Evolutionary conservation across 2,329 filamentous ascomycete genomes (phyloP).

Genomic region (Fusarium albidum): DNA sequence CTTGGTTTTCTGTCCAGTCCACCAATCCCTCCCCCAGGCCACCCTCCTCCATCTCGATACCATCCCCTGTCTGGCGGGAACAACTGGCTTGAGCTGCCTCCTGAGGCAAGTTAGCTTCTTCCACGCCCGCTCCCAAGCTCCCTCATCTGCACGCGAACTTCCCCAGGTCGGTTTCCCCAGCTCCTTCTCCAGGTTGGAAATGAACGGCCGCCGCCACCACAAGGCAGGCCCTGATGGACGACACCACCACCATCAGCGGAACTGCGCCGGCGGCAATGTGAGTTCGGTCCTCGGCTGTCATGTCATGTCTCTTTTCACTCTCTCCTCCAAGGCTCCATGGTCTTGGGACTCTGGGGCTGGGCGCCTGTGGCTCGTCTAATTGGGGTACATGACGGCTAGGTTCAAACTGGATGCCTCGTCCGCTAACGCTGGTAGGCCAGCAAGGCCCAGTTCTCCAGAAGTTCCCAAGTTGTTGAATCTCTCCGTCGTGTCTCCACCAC

Average conservation of each 20-base stretch:
- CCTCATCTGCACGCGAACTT: conserved; percentile 5
- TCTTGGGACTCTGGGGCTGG: conserved; percentile 17
- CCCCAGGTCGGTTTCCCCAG: conserved; percentile 11
- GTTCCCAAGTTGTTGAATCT: conserved; percentile 33
- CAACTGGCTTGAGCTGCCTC: conserved; percentile 28
- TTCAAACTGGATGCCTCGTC: conserved; percentile 19
- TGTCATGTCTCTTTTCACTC: conserved; percentile 14
- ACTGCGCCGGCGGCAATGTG: conserved; percentile 14
- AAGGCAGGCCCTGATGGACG: conserved; percentile 4
- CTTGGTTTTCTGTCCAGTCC: conserved; percentile 17
- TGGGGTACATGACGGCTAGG: conserved; percentile 19
- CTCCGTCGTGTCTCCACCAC: conserved; percentile 38
- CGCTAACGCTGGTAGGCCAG: conserved; percentile 28
- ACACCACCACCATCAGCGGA: conserved; percentile 30
- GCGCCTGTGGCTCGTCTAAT: conserved; percentile 20
- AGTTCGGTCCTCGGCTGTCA: conserved; percentile 26
- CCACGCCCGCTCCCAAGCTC: background rate
- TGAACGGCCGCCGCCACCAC: conserved; percentile 13
- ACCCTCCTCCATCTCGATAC: conserved; percentile 27
- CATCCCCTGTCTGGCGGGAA: conserved; percentile 28
- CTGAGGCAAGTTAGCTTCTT: conserved; percentile 11
- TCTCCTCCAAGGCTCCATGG: conserved; percentile 9
- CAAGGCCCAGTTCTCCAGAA: conserved; percentile 34
- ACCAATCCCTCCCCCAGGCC: conserved; percentile 25
- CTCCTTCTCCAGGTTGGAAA: conserved; percentile 16